phyloP scores from a whole-genome alignment of 2,329 filamentous ascomycete genomes.

The Huntiella savannae region DNA sequence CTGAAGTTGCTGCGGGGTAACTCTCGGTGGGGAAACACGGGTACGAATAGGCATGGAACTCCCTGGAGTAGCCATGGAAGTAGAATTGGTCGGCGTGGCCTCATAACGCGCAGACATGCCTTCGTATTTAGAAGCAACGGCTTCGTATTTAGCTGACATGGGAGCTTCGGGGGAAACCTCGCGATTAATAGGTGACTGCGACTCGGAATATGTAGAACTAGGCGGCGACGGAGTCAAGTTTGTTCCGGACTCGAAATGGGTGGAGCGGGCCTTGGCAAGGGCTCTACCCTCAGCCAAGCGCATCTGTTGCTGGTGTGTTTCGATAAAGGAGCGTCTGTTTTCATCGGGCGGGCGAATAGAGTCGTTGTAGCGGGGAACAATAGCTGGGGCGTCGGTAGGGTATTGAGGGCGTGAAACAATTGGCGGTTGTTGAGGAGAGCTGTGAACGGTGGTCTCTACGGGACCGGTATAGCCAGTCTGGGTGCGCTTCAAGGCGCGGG shows the following conservation, averaged over 20 bases:
- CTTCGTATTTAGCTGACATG: background rate
- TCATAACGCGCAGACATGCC: constrained; percentile 7
- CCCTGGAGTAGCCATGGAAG: background rate
- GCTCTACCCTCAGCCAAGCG: constrained; percentile 39
- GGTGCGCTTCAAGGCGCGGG: constrained; percentile 34
- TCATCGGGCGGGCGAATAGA: constrained; percentile 27
- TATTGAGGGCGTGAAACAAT: constrained; percentile 15
- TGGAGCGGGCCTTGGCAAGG: constrained; percentile 28
- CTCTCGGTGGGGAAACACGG: background rate
- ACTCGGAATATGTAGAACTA: constrained; percentile 5
- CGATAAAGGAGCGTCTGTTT: constrained; percentile 37
- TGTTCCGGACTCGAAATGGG: background rate
- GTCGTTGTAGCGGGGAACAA: constrained; percentile 21
- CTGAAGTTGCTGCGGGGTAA: constrained; percentile 1
- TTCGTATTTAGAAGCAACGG: constrained; percentile 1
- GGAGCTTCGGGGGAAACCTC: constrained; percentile 9
- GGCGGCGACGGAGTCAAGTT: constrained; percentile 8
- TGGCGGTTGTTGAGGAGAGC: background rate
- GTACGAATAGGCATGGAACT: background rate
- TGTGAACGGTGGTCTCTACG: background rate
- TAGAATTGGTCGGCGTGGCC: background rate
- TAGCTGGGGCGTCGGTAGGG: background rate
- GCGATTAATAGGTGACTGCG: constrained; percentile 5
- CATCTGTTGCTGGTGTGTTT: constrained; percentile 40
- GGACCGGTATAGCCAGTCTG: constrained; percentile 33